Conservation (phyloP, 2,329 filamentous ascomycete species). For the Phialocephala sp. region DNA sequence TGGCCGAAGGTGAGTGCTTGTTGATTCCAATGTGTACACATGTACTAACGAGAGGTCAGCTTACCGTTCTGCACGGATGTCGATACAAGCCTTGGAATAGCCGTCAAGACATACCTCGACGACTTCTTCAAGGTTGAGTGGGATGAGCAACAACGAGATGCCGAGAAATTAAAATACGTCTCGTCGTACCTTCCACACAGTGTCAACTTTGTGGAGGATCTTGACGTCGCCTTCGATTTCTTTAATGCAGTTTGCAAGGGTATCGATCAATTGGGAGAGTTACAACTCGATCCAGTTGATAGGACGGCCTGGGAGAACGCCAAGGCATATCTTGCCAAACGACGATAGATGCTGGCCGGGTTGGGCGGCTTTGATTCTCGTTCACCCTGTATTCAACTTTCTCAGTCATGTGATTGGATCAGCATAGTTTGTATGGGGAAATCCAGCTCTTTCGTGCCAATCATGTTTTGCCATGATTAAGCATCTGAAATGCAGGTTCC, state of each 20-base stretch:
- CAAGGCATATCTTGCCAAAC: slow-evolving; percentile 53
- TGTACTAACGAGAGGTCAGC: slow-evolving; percentile 43
- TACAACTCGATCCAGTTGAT: slow-evolving; percentile 51
- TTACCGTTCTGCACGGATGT: slow-evolving; percentile 73
- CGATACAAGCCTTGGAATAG: slow-evolving; percentile 78
- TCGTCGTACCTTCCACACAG: slow-evolving; percentile 60
- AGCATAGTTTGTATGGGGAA: not conserved
- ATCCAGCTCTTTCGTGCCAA: not conserved
- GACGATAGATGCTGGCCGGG: slow-evolving; percentile 34
- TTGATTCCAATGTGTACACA: not conserved
- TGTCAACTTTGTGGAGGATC: slow-evolving; percentile 62
- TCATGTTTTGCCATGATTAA: not conserved
- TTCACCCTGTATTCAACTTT: not conserved
- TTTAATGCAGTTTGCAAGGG: slow-evolving; percentile 63
- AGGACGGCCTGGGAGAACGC: slow-evolving; percentile 61
- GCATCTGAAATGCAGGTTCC: not conserved
- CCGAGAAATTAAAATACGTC: slow-evolving; percentile 56
- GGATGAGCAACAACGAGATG: slow-evolving; percentile 52
- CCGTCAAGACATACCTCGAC: slow-evolving; percentile 79
- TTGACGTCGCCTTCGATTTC: slow-evolving; percentile 62
- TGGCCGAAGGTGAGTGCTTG: slow-evolving; percentile 67
- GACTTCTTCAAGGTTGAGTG: slow-evolving; percentile 67
- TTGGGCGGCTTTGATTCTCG: slow-evolving; percentile 36
- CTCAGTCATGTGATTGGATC: not conserved
- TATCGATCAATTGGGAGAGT: slow-evolving; percentile 58